These are phyloP conservation scores for Anethum foeniculum DNA, from an alignment of 140 eudicot species.

Conservation along the genomic window DNA sequence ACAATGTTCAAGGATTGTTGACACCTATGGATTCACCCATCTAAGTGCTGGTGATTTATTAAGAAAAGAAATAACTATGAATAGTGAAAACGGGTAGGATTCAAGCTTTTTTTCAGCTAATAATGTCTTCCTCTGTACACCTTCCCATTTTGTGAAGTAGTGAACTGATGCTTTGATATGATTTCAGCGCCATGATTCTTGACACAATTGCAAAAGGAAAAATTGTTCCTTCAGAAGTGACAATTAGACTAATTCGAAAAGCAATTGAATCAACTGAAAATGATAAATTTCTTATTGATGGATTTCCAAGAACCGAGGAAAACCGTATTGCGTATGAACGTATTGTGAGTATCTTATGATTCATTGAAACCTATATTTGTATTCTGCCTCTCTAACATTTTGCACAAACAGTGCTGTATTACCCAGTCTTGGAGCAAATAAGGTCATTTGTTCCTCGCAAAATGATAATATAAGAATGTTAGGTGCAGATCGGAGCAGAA, in stretches of 20 bases:
- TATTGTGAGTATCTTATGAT: constrained; percentile 50
- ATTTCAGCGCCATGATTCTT: constrained; percentile 73
- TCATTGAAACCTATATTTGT: neutral
- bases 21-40: constrained; percentile 77
- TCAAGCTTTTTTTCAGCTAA: constrained; percentile 3
- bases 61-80: constrained; percentile 66
- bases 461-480: neutral
- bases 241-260: constrained; percentile 59
- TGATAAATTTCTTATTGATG: constrained; percentile 73
- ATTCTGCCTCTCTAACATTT: neutral
- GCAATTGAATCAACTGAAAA: constrained; percentile 49
- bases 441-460: neutral
- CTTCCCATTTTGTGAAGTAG: neutral
- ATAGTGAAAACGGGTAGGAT: constrained; percentile 66
- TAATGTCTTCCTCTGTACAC: constrained; percentile 9
- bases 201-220: constrained; percentile 71
- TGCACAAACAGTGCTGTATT: neutral
- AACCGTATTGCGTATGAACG: constrained; percentile 73
- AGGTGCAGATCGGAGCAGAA: constrained; percentile 64
- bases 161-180: constrained; percentile 16
- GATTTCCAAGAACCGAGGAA: constrained; percentile 92
- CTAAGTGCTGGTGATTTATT: constrained; percentile 85
- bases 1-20: constrained; percentile 68
- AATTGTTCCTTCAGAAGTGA: constrained; percentile 89
- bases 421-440: neutral